Evolutionary conservation across 2,329 filamentous ascomycete species (phyloP).

Genomic region (Neurospora sp.): DNA sequence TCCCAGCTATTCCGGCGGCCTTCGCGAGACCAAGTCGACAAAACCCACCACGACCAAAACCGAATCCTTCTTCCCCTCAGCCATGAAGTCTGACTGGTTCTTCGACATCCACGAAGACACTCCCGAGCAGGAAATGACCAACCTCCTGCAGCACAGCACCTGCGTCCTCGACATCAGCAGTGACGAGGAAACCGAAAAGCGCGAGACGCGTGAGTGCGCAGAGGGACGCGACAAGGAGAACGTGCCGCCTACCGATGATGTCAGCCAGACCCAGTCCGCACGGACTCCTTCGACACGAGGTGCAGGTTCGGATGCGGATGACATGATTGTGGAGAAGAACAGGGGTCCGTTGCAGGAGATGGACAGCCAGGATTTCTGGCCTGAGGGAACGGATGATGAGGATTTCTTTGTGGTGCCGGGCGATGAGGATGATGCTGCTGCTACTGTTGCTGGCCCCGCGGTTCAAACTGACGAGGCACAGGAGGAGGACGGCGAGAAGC

Average conservation of each 20-base stretch:
- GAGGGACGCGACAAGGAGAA: constrained; percentile 84
- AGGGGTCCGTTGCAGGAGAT: constrained; percentile 59
- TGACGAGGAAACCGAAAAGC: constrained; percentile 64
- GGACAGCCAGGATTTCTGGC: constrained; percentile 57
- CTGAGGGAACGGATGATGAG: constrained; percentile 52
- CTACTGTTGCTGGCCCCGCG: background rate
- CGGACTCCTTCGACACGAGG: constrained; percentile 33
- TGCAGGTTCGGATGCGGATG: constrained; percentile 29
- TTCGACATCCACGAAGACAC: constrained; percentile 95
- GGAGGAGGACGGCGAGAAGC: background rate
- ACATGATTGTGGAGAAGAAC: constrained; percentile 54
- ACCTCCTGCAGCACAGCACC: constrained; percentile 85
- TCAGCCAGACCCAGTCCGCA: constrained; percentile 35
- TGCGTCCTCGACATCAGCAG: constrained; percentile 80
- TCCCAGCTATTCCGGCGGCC: constrained; percentile 43
- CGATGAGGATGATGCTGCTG: constrained; percentile 37
- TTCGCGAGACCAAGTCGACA: constrained; percentile 14
- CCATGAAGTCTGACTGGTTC: constrained; percentile 63
- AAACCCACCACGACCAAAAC: constrained; percentile 20
- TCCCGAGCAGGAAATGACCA: constrained; percentile 81
- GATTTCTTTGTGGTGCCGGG: constrained; percentile 54
- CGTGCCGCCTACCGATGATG: constrained; percentile 62
- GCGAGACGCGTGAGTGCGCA: constrained; percentile 39
- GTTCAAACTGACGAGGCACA: background rate
- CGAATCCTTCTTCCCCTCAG: constrained; percentile 31